Evolutionary conservation across 2,329 filamentous ascomycete species (phyloP).

Genomic region (Fusarium paranaense): DNA sequence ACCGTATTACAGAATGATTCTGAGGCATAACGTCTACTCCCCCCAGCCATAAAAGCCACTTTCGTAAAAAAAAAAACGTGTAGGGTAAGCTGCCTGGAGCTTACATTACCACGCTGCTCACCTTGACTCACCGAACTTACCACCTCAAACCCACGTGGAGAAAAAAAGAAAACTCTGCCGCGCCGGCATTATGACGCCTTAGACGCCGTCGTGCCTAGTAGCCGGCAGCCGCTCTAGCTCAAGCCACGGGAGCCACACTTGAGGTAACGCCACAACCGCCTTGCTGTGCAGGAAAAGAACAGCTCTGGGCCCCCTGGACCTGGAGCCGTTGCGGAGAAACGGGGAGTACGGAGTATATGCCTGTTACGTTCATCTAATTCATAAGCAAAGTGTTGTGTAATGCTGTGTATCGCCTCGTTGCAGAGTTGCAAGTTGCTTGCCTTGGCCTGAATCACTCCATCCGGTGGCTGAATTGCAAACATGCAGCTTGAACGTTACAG

Average conservation of each 20-base stretch:
- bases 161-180: not conserved
- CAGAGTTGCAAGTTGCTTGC: not conserved
- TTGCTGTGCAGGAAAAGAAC: not conserved
- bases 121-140: not conserved
- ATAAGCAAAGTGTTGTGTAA: not conserved
- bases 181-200: constrained; percentile 3
- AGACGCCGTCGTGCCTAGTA: not conserved
- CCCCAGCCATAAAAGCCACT: not conserved
- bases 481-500: not conserved
- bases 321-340: not conserved
- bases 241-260: not conserved
- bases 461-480: constrained; percentile 18
- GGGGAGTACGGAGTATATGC: not conserved
- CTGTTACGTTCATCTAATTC: not conserved
- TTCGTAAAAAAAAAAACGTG: not conserved
- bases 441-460: constrained; percentile 13
- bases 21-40: not conserved
- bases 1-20: not conserved
- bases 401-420: not conserved
- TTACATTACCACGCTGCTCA: not conserved
- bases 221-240: not conserved
- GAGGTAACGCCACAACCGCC: constrained; percentile 24
- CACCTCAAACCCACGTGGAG: not conserved
- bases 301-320: not conserved
- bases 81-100: not conserved